Percentiles rank a stretch among this genome's conserved stretches.
Evolutionary conservation across 805 yeast species (phyloP).

Genomic region (Suhomyces sp.): DNA sequence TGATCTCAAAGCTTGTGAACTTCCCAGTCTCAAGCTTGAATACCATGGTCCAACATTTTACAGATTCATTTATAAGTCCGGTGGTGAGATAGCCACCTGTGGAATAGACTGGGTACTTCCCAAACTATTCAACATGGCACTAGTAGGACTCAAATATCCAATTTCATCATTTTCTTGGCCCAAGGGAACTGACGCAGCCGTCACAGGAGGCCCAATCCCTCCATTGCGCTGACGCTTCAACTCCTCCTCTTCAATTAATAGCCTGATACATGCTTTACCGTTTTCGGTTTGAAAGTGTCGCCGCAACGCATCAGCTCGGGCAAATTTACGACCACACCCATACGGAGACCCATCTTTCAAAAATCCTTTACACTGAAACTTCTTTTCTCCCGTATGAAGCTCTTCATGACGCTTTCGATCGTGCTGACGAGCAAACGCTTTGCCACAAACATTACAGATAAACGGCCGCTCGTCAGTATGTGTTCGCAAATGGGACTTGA

Average conservation of each 20-base stretch:
- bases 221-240: constrained; percentile 14
- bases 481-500: constrained; percentile 87
- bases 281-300: constrained; percentile 47
- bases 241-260: constrained; percentile 42
- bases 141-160: constrained; percentile 18
- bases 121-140: constrained; percentile 7
- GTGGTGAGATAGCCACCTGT: constrained; percentile 40
- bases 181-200: constrained; percentile 4
- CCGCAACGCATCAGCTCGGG: constrained; percentile 45
- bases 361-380: constrained; percentile 67
- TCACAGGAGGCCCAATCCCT: constrained; percentile 6
- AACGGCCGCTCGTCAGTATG: constrained; percentile 85
- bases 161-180: not conserved
- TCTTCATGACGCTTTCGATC: constrained; percentile 47
- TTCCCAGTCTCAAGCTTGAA: too few relatives aligned
- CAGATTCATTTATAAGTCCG: too few relatives aligned
- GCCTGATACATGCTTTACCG: constrained; percentile 42
- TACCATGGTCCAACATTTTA: too few relatives aligned
- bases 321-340: constrained; percentile 47
- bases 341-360: constrained; percentile 41
- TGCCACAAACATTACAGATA: constrained; percentile 69
- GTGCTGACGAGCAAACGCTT: constrained; percentile 60
- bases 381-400: constrained; percentile 72
- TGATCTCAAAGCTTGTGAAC: too few relatives aligned
- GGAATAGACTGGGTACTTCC: constrained; percentile 19